Percentiles rank a stretch among this genome's conserved stretches.
phyloP scores from a whole-genome alignment of 192 early-diverging fungal species.

The Backusella morwellensis region DNA sequence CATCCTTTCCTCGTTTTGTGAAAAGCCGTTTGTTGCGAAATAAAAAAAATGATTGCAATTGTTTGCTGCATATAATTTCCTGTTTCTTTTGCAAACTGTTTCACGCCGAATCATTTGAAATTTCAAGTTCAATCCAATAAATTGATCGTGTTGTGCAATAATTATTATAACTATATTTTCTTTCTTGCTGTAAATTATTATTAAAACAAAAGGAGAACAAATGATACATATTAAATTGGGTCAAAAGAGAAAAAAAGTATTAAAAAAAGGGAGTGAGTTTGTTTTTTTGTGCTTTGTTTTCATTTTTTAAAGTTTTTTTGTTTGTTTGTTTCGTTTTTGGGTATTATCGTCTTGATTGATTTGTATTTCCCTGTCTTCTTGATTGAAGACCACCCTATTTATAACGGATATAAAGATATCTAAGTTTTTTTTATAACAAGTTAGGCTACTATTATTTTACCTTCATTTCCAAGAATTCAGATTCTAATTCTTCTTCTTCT shows the following conservation, averaged over 20 bases:
- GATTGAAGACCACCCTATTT: conserved; percentile 1
- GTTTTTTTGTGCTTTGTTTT: not conserved
- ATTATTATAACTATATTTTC: not conserved
- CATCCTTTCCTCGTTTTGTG: not conserved
- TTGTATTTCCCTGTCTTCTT: conserved; percentile 5
- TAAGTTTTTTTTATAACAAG: not conserved
- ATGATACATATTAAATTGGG: not conserved
- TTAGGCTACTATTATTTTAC: conserved; percentile 2
- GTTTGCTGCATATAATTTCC: not conserved
- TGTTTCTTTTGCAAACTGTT: not conserved
- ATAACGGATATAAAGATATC: not conserved
- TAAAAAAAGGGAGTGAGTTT: not conserved
- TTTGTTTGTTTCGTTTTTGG: not conserved
- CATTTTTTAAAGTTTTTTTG: not conserved
- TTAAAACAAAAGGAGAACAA: not conserved
- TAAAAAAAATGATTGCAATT: not conserved
- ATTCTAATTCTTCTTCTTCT: conserved; percentile 34
- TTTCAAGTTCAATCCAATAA: not conserved
- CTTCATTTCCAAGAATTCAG: conserved; percentile 32
- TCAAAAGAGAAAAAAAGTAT: not conserved
- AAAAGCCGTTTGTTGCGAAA: not conserved
- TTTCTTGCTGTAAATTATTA: not conserved
- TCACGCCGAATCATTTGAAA: not conserved
- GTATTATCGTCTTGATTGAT: conserved; percentile 15
- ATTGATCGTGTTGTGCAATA: not conserved